A percentile compares a stretch with the other conserved stretches of the same genome.
Evolutionary conservation across 371 early-diverging fungal species (phyloP).

Genomic region (Parasitella parasitica): DNA sequence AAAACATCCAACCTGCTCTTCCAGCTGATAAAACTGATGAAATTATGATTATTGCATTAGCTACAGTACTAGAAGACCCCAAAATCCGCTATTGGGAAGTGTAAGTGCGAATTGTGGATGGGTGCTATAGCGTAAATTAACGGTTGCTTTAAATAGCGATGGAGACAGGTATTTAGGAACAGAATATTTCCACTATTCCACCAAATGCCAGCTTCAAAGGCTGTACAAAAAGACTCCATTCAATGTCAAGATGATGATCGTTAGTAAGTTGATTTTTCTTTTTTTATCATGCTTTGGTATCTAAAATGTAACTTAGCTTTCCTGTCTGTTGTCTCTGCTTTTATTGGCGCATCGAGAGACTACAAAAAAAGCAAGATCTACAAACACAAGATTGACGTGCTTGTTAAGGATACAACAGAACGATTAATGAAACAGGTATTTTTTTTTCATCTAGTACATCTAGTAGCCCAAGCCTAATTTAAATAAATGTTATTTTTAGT

Average conservation of each 20-base stretch:
- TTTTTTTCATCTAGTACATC: neutral
- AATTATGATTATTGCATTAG: constrained; percentile 14
- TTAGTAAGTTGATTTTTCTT: too few species aligned
- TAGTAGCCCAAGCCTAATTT: neutral
- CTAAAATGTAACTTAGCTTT: neutral
- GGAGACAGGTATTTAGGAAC: constrained; percentile 8
- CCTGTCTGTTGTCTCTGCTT: neutral
- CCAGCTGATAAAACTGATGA: constrained; percentile 6
- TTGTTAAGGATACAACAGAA: neutral
- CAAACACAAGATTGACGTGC: constrained; percentile 8
- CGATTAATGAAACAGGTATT: constrained; percentile 13
- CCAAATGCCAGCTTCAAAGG: neutral
- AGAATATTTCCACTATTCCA: neutral
- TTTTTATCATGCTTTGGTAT: too few species aligned
- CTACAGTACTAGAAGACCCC: constrained; percentile 13
- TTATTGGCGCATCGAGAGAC: constrained; percentile 2
- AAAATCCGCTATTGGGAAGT: constrained; percentile 10
- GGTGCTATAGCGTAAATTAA: neutral
- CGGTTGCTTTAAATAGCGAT: neutral
- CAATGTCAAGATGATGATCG: constrained; percentile 1
- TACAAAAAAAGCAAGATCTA: constrained; percentile 2
- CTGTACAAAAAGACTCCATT: constrained; percentile 1
- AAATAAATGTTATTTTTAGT: neutral
- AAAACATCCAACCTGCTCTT: neutral
- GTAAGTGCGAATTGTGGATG: constrained; percentile 5